Conservation (phyloP, 192 early-diverging fungal genomes). For the Backusella tarrabulga region DNA sequence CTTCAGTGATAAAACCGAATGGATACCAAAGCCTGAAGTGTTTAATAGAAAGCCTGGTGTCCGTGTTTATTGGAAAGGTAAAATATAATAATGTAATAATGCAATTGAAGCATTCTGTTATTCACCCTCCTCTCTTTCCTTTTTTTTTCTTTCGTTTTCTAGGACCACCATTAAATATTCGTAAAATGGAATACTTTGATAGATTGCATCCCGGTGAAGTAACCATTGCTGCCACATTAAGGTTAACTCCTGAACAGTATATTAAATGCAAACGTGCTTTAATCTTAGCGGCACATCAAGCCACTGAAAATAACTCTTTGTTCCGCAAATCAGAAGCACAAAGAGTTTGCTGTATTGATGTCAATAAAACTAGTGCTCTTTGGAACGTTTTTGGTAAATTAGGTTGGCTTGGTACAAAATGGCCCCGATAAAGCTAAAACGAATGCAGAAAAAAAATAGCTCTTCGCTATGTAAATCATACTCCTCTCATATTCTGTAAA, state of each 20-base stretch:
- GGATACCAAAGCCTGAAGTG: conserved; percentile 25
- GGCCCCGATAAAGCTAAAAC: conserved; percentile 21
- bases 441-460: not conserved
- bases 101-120: not conserved
- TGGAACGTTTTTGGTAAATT: conserved; percentile 75
- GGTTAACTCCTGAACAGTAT: conserved; percentile 73
- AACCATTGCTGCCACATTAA: conserved; percentile 54
- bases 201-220: conserved; percentile 29
- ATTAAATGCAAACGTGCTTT: conserved; percentile 72
- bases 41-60: conserved; percentile 27
- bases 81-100: not conserved
- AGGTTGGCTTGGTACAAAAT: conserved; percentile 62
- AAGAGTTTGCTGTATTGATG: conserved; percentile 77
- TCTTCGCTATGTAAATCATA: not conserved
- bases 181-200: conserved; percentile 27
- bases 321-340: conserved; percentile 87
- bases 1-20: conserved; percentile 16
- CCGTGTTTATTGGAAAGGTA: conserved; percentile 39
- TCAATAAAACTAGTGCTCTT: conserved; percentile 79
- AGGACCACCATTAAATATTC: conserved; percentile 33
- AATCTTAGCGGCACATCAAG: conserved; percentile 48
- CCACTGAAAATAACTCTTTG: conserved; percentile 9
- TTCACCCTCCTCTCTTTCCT: not conserved
- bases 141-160: not conserved
- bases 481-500: conserved; percentile 1